Evolutionary conservation across 371 early-diverging fungal genomes (phyloP).

Genomic region (Phascolomyces articulosus): DNA sequence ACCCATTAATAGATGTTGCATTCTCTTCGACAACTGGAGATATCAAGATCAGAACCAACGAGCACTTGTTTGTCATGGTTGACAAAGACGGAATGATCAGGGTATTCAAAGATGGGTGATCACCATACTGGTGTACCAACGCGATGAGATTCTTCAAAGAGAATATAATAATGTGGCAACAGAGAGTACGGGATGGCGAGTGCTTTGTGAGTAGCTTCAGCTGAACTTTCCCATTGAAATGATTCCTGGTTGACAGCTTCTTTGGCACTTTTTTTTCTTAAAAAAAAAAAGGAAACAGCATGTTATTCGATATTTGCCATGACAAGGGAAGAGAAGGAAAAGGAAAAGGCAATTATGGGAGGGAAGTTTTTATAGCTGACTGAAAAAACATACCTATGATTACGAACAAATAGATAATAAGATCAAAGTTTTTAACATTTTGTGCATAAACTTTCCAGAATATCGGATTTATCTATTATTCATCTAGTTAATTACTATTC

Average conservation of each 20-base stretch:
- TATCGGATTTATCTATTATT: too few species aligned
- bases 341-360: neutral
- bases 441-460: too few species aligned
- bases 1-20: too few species aligned
- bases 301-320: neutral
- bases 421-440: constrained; percentile 76
- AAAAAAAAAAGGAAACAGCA: too few species aligned
- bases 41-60: constrained; percentile 53
- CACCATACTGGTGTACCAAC: constrained; percentile 49
- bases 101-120: constrained; percentile 41
- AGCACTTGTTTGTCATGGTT: constrained; percentile 37
- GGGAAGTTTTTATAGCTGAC: too few species aligned
- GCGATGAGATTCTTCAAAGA: constrained; percentile 60
- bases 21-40: constrained; percentile 66
- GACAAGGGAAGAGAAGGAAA: neutral
- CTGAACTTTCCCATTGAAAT: constrained; percentile 49
- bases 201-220: constrained; percentile 52
- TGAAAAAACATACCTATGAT: too few species aligned
- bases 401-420: constrained; percentile 78
- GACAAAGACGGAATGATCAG: constrained; percentile 16
- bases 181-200: constrained; percentile 63
- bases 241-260: constrained; percentile 51
- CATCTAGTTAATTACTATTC: too few species aligned
- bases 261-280: constrained; percentile 5
- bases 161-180: constrained; percentile 70